Evolutionary conservation across 2,329 filamentous ascomycete genomes (phyloP).

Genomic region (Cercospora brassicicola): DNA sequence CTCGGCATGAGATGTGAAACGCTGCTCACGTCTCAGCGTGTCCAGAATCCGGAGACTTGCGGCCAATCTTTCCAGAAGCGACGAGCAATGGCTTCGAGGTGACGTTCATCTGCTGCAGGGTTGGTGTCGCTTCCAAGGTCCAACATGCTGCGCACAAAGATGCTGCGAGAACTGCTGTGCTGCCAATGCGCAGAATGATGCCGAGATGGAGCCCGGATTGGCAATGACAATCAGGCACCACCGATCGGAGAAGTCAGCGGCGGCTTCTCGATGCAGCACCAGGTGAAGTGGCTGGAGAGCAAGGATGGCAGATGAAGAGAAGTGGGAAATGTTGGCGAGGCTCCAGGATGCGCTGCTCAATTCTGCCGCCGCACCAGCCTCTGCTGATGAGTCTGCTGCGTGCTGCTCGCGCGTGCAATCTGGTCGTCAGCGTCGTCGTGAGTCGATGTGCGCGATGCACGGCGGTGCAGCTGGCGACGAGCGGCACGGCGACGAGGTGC

Average conservation of each 20-base stretch:
- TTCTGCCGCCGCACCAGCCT: neutral
- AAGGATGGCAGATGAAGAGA: neutral
- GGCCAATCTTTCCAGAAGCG: neutral
- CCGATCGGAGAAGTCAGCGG: neutral
- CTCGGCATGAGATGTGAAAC: slow-evolving; percentile 4
- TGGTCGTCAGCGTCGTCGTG: neutral
- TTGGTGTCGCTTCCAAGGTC: neutral
- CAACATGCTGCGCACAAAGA: neutral
- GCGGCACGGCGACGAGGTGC: neutral
- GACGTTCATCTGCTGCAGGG: neutral
- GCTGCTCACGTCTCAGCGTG: neutral
- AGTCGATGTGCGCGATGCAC: neutral
- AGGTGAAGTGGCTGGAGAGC: neutral
- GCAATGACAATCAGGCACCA: neutral
- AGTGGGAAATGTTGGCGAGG: neutral
- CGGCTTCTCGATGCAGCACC: neutral
- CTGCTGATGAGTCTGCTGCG: neutral
- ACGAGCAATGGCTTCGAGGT: neutral
- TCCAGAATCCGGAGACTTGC: neutral
- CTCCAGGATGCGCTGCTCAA: neutral
- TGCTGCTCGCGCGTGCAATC: neutral
- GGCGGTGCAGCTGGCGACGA: neutral
- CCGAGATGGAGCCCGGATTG: neutral
- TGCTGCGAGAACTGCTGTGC: neutral
- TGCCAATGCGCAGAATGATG: neutral